Base-by-base conservation (phyloP, 2,329 filamentous ascomycete species). In the Aureobasidium subglaciale region DNA sequence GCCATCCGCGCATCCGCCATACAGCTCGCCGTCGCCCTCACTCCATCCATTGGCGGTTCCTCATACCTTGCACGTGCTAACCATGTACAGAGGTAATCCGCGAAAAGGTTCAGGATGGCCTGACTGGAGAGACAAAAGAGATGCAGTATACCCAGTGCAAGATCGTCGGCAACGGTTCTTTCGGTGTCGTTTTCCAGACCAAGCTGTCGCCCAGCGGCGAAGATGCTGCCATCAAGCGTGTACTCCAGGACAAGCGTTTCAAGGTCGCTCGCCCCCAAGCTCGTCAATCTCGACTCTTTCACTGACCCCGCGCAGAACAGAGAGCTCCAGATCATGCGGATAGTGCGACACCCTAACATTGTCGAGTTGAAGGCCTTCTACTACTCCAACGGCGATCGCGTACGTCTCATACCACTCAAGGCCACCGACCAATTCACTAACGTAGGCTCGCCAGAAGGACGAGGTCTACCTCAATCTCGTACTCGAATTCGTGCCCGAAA, bases 81-180 rank as follows among this genome's bases (percentile, higher is more conserved):
- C 67, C 30, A 40, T 32, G 42, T 48, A 57, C 68, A 97, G 93
- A 99, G 81, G 88, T 97, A 63, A 90, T 99, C 71, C 90, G 90
- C 71, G 93, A 99, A 77, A 97, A 96, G 78, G 93, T 99, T 63
- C 93, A 99, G 74, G 93, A 99, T 80, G 93, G 93, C 70, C 79
- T 96, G 63, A 99, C 93, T 13, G 93, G 93, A 66, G 93, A 99
- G 73, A 95, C 90, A 67, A 87, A 89, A 73, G 93, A 99, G 68
- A 84, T 99, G 75, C 90, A 95, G 72, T 99, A 99, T 74, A 97
- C 93, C 56, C 93, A 97, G 72, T 97, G 92, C 80, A 99, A 99
- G 78, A 97, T 99, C 67, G 93, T 99, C 46, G 93, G 93, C 71
- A 99, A 99, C 76, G 93, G 93, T 64, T 97, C 92, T 32, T 99